Conservation (phyloP, 306 rosid genomes). For the Acacia crassicarpa region DNA sequence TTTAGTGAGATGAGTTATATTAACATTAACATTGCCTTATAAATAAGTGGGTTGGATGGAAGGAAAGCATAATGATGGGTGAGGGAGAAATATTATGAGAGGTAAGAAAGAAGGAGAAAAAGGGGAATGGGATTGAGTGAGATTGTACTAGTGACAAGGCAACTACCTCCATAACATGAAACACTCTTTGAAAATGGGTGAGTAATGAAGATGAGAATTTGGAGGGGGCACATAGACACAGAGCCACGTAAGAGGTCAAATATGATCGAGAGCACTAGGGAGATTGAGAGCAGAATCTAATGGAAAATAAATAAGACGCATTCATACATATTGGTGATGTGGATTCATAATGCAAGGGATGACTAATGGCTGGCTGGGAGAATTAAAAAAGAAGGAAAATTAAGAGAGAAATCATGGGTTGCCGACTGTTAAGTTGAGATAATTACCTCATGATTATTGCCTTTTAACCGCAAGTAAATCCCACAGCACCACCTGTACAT, state of each 20-base stretch:
- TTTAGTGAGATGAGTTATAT: too few species aligned
- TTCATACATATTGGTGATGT: background rate
- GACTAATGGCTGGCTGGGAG: background rate
- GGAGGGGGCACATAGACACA: background rate
- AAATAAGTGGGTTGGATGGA: too few species aligned
- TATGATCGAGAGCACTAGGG: constrained; percentile 11
- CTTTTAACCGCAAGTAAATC: constrained; percentile 32
- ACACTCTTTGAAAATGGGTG: background rate
- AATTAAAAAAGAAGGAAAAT: background rate
- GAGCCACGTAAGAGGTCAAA: background rate
- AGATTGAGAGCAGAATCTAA: constrained; percentile 34
- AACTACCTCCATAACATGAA: constrained; percentile 26
- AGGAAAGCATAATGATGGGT: constrained; percentile 32
- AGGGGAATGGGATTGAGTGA: constrained; percentile 19
- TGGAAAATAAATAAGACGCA: background rate
- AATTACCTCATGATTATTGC: constrained; percentile 41
- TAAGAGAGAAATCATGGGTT: constrained; percentile 22
- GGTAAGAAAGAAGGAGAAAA: background rate
- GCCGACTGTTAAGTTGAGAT: constrained; percentile 28
- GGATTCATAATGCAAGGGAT: constrained; percentile 28
- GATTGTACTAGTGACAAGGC: constrained; percentile 23
- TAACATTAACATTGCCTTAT: too few species aligned
- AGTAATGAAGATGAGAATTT: background rate
- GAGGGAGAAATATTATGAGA: background rate
- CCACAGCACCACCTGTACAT: constrained; percentile 28